A percentile compares a stretch with the other conserved stretches of the same genome.
Evolutionary conservation across 164 flowering plant species (phyloP).

Genomic region (Akebia trifoliata): DNA sequence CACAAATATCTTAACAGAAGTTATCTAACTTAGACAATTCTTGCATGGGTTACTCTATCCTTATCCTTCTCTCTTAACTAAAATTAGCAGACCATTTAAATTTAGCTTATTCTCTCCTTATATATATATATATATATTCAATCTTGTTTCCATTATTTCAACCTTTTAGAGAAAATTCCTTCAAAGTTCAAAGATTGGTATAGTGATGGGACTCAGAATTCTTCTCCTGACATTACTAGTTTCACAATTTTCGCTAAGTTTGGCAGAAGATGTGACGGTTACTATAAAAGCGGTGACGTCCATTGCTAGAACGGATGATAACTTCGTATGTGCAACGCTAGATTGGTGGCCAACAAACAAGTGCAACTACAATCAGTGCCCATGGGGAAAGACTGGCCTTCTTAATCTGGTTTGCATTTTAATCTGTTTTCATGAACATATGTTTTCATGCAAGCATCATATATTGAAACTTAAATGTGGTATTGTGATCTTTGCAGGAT

Average conservation of each 20-base stretch:
- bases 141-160: no score
- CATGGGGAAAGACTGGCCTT: slow-evolving; percentile 54
- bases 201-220: slow-evolving; percentile 6
- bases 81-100: no score
- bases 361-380: slow-evolving; percentile 59
- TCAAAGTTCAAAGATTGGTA: no score
- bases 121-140: no score
- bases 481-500: slow-evolving; percentile 38
- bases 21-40: no score
- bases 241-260: not conserved
- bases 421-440: not conserved
- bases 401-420: slow-evolving; percentile 36
- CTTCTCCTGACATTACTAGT: slow-evolving; percentile 3
- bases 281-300: slow-evolving; percentile 28
- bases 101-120: no score
- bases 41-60: no score
- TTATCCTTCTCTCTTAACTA: no score
- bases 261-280: slow-evolving; percentile 29
- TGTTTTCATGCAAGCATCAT: no score
- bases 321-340: slow-evolving; percentile 59
- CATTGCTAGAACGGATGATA: slow-evolving; percentile 53
- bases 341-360: slow-evolving; percentile 76
- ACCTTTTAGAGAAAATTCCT: no score
- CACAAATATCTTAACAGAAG: no score
- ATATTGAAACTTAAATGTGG: not conserved